A percentile compares a stretch with the other conserved stretches of the same genome.
Conservation (phyloP, 345 rosid species). For the Pistacia vera region DNA sequence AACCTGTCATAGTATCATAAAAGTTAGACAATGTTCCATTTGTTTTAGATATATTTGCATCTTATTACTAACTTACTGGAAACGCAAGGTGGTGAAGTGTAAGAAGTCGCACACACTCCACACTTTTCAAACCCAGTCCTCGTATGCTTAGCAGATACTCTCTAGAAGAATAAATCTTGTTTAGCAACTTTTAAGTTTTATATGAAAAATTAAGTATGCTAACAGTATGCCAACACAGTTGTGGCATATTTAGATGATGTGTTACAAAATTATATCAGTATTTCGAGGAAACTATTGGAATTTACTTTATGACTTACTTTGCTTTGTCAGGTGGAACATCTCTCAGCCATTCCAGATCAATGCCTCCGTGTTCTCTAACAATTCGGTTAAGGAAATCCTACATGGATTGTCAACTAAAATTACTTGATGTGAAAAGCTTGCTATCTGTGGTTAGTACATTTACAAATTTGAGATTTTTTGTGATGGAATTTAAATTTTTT, state of each 20-base stretch:
- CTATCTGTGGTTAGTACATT: not conserved
- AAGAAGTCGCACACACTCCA: constrained; percentile 95
- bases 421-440: constrained; percentile 6
- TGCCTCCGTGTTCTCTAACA: constrained; percentile 68
- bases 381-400: constrained; percentile 87
- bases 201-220: not conserved
- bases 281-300: constrained; percentile 22
- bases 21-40: constrained; percentile 20
- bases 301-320: constrained; percentile 59
- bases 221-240: not conserved
- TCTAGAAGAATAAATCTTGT: constrained; percentile 42
- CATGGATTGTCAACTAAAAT: constrained; percentile 29
- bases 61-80: constrained; percentile 61
- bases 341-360: constrained; percentile 95
- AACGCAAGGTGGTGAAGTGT: constrained; percentile 97
- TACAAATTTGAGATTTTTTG: not conserved
- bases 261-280: constrained; percentile 20
- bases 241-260: not conserved
- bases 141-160: constrained; percentile 81
- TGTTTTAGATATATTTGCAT: constrained; percentile 9
- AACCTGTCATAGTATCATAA: constrained; percentile 53
- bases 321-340: constrained; percentile 91
- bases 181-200: constrained; percentile 17
- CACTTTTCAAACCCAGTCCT: constrained; percentile 94
- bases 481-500: constrained; percentile 1